A percentile compares a stretch with the other conserved stretches of the same genome.
These are phyloP conservation scores for Fusarium chuoi DNA, from an alignment of 2,329 filamentous ascomycete genomes.

Conservation along the genomic window DNA sequence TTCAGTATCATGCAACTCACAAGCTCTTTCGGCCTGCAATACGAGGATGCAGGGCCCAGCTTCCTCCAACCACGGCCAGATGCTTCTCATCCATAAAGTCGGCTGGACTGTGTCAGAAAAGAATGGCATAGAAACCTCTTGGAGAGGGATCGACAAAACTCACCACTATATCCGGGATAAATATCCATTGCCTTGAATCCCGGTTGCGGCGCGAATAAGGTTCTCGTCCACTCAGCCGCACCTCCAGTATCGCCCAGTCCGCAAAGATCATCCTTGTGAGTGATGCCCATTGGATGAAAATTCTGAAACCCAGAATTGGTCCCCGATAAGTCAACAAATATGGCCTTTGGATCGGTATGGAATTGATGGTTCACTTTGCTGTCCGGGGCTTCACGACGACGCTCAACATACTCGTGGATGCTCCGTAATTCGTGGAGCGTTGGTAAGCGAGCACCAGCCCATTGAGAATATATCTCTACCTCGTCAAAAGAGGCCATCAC, in stretches of 20 bases:
- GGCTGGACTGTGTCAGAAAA: neutral
- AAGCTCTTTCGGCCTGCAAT: slow-evolving; percentile 25
- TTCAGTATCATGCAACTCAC: neutral
- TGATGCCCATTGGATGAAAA: slow-evolving; percentile 15
- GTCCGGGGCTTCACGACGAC: neutral
- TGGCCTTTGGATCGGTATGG: neutral
- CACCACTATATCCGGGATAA: slow-evolving; percentile 30
- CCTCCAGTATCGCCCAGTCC: slow-evolving; percentile 25
- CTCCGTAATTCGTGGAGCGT: slow-evolving; percentile 27
- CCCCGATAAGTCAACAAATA: slow-evolving; percentile 6
- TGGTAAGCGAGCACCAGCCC: slow-evolving; percentile 18
- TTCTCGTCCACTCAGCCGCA: slow-evolving; percentile 25
- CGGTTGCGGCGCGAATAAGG: slow-evolving; percentile 10
- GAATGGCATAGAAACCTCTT: accelerated
- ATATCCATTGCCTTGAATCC: slow-evolving; percentile 27
- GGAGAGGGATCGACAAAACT: neutral
- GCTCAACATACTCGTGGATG: slow-evolving; percentile 16
- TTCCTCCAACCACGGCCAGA: slow-evolving; percentile 15
- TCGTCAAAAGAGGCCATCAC: slow-evolving; percentile 24
- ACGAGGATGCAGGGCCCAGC: slow-evolving; percentile 27
- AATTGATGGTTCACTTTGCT: neutral
- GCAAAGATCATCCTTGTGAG: slow-evolving; percentile 9
- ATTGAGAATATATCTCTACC: slow-evolving; percentile 11
- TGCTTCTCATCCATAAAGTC: slow-evolving; percentile 35
- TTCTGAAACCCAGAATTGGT: slow-evolving; percentile 20